Base-by-base conservation (phyloP, 2,329 filamentous ascomycete genomes). In the Colletotrichum filicis region DNA sequence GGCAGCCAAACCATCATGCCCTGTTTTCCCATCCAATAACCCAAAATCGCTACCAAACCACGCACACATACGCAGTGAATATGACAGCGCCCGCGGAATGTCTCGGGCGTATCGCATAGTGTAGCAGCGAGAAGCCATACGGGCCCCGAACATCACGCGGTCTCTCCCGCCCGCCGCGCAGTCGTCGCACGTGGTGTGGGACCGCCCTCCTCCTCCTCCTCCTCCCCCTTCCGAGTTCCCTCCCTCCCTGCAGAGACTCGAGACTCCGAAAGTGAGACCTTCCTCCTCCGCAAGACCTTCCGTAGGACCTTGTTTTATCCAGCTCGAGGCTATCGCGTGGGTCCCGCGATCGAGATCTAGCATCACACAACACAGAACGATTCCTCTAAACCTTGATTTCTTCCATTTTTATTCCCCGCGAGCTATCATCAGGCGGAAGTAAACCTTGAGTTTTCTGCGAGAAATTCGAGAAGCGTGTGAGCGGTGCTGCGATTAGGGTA, bases 261-360 rank as follows among this genome's bases (percentile, higher is more conserved):
- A 35, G 32, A 35, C 32, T 12, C 32, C 3, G 4, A 35, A 35
- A 42, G 37, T 19, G 37, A 42, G 37, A 42, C 37, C 14, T 7
- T 42, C 5, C 14, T 42, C 37, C 37, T 42, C 37, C 37, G 37
- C 37, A 42, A 42, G 37, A 42, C 35, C 37, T 26, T 46, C 28
- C 28, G 37, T 9, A 42, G 62, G 30, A 42, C 37, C 9, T 30
- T 65, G 24, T 52, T 72, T 59, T 53, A 32, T 37, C 59, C 16
- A n/a, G 52, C 26, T 35, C 49, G 49, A 67, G 49, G 56, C 64
- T 62, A 52, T 58, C 64, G 57, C 57, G 64, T 71, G 68, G 56
- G 64, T 5, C 66, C 66, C 52, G 30, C 66, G 14, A 69, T 72
- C 69, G 65, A 68, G 53, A 72, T 72, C 66, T 55, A 24, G 6